Conservation (phyloP, 164 flowering plant species). For the Magnolia sinica region DNA sequence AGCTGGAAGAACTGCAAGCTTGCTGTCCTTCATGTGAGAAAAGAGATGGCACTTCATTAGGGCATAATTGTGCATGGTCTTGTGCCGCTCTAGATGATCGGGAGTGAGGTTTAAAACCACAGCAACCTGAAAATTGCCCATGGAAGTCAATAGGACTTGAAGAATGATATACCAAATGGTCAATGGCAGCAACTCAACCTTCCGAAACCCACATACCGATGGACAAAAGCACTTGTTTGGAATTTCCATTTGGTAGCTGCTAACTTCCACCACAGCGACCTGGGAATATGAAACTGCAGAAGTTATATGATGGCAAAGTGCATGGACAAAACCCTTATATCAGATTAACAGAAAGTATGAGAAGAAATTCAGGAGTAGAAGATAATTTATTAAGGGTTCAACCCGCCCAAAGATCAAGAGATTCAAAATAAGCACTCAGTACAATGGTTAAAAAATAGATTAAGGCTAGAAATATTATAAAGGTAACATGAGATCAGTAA, state of each 20-base stretch:
- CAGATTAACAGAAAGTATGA: not conserved
- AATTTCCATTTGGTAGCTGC: conserved; percentile 51
- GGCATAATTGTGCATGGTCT: conserved; percentile 43
- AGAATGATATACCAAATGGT: not conserved
- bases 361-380: not conserved
- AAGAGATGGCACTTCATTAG: conserved; percentile 33
- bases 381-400: not conserved
- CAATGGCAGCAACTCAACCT: not conserved
- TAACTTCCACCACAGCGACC: conserved; percentile 56
- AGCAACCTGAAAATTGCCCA: conserved; percentile 29
- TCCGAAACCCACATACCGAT: conserved; percentile 28
- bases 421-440: not conserved
- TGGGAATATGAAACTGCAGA: conserved; percentile 9
- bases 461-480: not conserved
- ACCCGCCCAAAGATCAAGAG: not conserved
- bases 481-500: not conserved
- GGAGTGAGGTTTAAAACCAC: conserved; percentile 44
- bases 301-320: not conserved
- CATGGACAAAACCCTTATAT: not conserved
- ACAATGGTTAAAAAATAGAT: not conserved
- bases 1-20: conserved; percentile 37
- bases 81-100: conserved; percentile 48
- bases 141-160: conserved; percentile 3
- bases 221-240: conserved; percentile 35
- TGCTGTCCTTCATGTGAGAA: conserved; percentile 33